Evolutionary conservation across 176 grass and related monocot species (phyloP).

Genomic region (Zea luxurians): DNA sequence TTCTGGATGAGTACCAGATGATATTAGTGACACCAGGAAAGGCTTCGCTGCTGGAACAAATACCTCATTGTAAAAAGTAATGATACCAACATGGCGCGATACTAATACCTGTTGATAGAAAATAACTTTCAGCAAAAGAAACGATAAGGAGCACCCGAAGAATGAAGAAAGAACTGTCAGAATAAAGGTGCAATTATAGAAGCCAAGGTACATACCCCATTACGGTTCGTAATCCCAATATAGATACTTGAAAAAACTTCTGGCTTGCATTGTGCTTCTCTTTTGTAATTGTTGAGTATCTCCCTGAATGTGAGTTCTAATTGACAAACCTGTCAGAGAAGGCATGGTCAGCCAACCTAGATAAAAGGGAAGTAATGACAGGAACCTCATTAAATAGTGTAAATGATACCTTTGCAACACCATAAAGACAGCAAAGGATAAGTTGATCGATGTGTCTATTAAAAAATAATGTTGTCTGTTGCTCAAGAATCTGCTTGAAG

Average conservation of each 20-base stretch:
- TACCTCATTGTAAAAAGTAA: constrained; percentile 90
- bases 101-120: constrained; percentile 56
- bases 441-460: constrained; percentile 90
- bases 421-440: constrained; percentile 92
- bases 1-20: constrained; percentile 41
- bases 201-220: constrained; percentile 44
- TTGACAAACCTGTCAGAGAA: constrained; percentile 60
- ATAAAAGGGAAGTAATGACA: constrained; percentile 29
- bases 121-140: constrained; percentile 29
- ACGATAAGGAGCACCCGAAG: constrained; percentile 27
- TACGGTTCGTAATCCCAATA: constrained; percentile 55
- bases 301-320: constrained; percentile 68
- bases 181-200: constrained; percentile 29
- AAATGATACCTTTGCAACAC: constrained; percentile 78
- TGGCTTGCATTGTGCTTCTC: constrained; percentile 79
- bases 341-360: constrained; percentile 38
- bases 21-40: constrained; percentile 64
- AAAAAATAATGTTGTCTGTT: constrained; percentile 81
- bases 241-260: constrained; percentile 75
- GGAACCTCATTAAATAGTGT: constrained; percentile 26
- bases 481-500: constrained; percentile 75
- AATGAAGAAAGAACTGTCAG: constrained; percentile 31
- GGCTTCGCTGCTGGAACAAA: constrained; percentile 84
- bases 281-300: constrained; percentile 77
- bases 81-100: constrained; percentile 72